These are phyloP conservation scores for Fagopyrum tataricum DNA, from an alignment of 148 eudicot genomes.

Conservation along the genomic window DNA sequence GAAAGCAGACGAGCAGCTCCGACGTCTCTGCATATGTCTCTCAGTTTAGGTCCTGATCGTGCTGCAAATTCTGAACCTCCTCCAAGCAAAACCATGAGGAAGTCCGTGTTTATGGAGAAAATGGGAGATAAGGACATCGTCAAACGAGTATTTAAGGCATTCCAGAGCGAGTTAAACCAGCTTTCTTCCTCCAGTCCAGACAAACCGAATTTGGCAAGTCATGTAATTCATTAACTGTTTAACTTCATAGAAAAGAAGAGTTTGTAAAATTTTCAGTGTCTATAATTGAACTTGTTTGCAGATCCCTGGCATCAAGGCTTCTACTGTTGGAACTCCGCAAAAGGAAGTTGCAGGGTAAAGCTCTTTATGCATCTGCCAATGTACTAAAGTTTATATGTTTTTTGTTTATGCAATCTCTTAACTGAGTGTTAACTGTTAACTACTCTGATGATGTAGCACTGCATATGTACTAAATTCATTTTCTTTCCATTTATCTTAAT, in stretches of 20 bases:
- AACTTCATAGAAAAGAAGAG: not conserved
- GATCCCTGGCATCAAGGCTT: constrained; percentile 38
- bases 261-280: not conserved
- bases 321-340: constrained; percentile 28
- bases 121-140: constrained; percentile 99
- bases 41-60: constrained; percentile 31
- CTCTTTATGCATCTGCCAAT: not conserved
- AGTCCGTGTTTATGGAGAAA: constrained; percentile 76
- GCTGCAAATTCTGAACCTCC: constrained; percentile 34
- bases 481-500: not conserved
- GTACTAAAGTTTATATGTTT: not conserved
- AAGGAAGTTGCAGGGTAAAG: constrained; percentile 60
- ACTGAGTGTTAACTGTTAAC: not conserved
- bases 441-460: not conserved
- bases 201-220: constrained; percentile 27
- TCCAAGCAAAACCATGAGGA: constrained; percentile 35
- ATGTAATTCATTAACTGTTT: constrained; percentile 27
- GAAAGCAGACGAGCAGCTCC: constrained; percentile 45
- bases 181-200: constrained; percentile 29
- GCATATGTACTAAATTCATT: not conserved
- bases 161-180: constrained; percentile 40
- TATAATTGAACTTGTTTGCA: constrained; percentile 18
- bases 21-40: constrained; percentile 68
- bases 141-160: constrained; percentile 77
- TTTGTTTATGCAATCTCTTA: not conserved